Conservation (phyloP, 73 alveolate genomes). For the Paramecium caudatum region DNA sequence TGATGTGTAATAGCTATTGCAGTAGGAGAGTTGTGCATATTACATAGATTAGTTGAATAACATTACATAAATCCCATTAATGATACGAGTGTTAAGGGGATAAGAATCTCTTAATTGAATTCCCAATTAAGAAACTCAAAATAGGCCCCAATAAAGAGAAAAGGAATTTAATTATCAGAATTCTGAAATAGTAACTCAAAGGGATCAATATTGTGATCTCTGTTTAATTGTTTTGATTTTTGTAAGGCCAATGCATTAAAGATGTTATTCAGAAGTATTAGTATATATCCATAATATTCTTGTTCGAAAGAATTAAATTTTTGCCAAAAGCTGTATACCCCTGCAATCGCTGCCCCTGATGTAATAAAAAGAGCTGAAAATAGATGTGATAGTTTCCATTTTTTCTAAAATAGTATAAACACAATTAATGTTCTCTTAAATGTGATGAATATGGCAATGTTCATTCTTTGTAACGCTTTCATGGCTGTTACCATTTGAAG, state of each 20-base stretch:
- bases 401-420: neutral
- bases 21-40: neutral
- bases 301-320: no score
- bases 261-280: neutral
- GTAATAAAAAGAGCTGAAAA: neutral
- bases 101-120: neutral
- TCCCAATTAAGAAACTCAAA: neutral
- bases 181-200: neutral
- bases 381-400: neutral
- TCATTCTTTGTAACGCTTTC: neutral
- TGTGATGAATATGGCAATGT: neutral
- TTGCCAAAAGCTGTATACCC: no score
- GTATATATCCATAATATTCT: neutral
- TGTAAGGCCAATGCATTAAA: neutral
- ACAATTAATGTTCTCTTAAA: neutral
- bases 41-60: neutral
- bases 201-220: neutral
- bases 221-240: neutral
- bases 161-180: neutral
- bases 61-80: neutral
- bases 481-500: neutral
- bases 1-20: conserved; percentile 16
- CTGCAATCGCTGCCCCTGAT: neutral
- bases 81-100: neutral
- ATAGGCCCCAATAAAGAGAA: neutral